Percentiles rank a stretch among this genome's conserved stretches.
phyloP scores from a whole-genome alignment of 2,329 filamentous ascomycete genomes.

The Samsoniella hepiali region DNA sequence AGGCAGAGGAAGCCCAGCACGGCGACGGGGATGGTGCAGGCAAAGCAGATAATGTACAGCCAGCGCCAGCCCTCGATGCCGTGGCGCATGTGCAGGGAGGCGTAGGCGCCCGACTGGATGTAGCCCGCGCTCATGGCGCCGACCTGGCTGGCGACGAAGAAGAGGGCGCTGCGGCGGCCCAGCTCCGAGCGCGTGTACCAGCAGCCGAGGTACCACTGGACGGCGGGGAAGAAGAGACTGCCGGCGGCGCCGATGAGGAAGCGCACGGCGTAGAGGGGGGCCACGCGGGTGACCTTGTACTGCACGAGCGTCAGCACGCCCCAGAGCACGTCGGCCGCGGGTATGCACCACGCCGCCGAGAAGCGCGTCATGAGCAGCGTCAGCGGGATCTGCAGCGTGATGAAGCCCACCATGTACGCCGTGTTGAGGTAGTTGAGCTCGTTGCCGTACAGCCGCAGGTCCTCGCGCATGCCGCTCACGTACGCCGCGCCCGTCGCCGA shows the following conservation, averaged over 20 bases:
- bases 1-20: constrained; percentile 31
- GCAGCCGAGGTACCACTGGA: constrained; percentile 36
- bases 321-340: constrained; percentile 32
- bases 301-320: constrained; percentile 25
- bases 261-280: constrained; percentile 35
- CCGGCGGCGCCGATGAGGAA: constrained; percentile 41
- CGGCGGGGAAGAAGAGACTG: constrained; percentile 33
- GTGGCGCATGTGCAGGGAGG: constrained; percentile 33
- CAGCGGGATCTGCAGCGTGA: constrained; percentile 22
- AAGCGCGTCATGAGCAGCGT: constrained; percentile 25
- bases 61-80: constrained; percentile 43
- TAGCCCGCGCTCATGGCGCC: constrained; percentile 44
- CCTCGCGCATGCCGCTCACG: constrained; percentile 44
- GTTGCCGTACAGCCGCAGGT: constrained; percentile 47
- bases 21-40: constrained; percentile 32
- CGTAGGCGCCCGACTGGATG: constrained; percentile 39
- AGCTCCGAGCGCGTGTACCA: constrained; percentile 43
- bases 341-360: constrained; percentile 27
- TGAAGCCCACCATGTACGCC: constrained; percentile 24
- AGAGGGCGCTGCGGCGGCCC: constrained; percentile 35
- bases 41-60: constrained; percentile 45
- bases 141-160: constrained; percentile 41
- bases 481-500: constrained; percentile 30
- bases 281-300: constrained; percentile 29
- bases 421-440: constrained; percentile 50